Percentiles rank a stretch among this genome's conserved stretches.
phyloP scores from a whole-genome alignment of 192 early-diverging fungal genomes.

The Glomus cerebriforme region DNA sequence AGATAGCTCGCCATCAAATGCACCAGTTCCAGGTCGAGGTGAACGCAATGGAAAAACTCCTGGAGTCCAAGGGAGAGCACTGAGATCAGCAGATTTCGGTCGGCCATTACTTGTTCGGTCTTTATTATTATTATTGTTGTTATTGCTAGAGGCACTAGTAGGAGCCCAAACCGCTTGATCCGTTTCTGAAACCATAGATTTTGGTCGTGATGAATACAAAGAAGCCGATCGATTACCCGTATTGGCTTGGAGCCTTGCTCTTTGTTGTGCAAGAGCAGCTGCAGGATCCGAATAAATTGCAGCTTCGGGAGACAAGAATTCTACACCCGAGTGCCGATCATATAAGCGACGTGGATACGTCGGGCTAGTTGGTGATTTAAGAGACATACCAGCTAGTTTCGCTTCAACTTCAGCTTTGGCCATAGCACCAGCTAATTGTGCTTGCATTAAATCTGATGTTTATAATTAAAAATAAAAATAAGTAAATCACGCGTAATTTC shows the following conservation, averaged over 20 bases:
- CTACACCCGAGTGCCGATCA: constrained; percentile 57
- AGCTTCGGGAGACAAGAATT: constrained; percentile 28
- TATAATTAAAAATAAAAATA: background rate
- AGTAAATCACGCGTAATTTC: background rate
- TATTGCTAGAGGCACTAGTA: background rate
- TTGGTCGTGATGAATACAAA: constrained; percentile 32
- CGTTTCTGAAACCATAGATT: constrained; percentile 31
- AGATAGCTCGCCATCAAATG: constrained; percentile 32
- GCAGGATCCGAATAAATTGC: constrained; percentile 31
- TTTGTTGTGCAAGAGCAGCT: constrained; percentile 28
- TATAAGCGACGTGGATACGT: constrained; percentile 49
- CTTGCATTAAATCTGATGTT: constrained; percentile 47
- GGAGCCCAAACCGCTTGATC: constrained; percentile 34
- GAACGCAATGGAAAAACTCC: constrained; percentile 21
- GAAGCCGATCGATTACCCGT: constrained; percentile 9
- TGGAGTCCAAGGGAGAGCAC: constrained; percentile 32
- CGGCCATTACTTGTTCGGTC: constrained; percentile 32
- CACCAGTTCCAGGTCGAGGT: constrained; percentile 16
- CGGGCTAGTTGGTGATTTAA: constrained; percentile 36
- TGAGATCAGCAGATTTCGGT: constrained; percentile 31
- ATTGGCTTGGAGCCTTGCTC: constrained; percentile 30
- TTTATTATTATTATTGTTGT: constrained; percentile 15
- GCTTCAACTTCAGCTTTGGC: constrained; percentile 59
- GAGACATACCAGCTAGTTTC: constrained; percentile 34
- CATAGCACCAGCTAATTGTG: constrained; percentile 55